Base-by-base conservation (phyloP, 228 moss, liverwort and hornwort species). In the Sphagnum magellanicum region DNA sequence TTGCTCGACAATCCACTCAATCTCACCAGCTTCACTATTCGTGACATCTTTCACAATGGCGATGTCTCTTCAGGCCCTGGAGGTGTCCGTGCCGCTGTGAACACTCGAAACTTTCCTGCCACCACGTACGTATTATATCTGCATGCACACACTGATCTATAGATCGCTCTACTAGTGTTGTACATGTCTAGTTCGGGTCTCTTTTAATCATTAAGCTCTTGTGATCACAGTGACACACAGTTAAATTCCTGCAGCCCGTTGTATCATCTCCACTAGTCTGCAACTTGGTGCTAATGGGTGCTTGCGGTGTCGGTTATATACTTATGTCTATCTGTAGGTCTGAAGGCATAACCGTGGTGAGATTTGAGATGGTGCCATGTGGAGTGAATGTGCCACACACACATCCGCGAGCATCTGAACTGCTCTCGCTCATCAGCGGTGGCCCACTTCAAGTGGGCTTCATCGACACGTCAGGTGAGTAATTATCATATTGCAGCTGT, bases 361-460 rank as follows among this genome's bases (percentile, higher is more conserved):
- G 75, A 10, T 83, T 83, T 70, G 60, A 14, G 50, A 48, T 83
- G 83, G 6, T 32, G 1, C 79, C 83, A 5, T 79, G 79, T 6
- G 83, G 79, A 64, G 68, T 64, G 17, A 83, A 83, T 51, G 60
- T 50, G 13, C 79, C 79, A 59, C 79, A 83, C 65, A 83, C 76
- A 4, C 83, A 79, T 50, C 83, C 83, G 8, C 76, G 79, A 5
- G 83, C 83, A 0, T 71, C 70, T 14, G 79, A 83, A 47, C 59
- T 83, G 48, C 76, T 83, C 55, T 73, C 79, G 0, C 6, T 83
- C 59, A 5, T 83, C 11, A 74, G 76, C 50, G 79, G 82, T 14
- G 79, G 82, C 15, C 82, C 82, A 0, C 58, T 83, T 13, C 82
- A 83, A 59, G 79, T 70, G 10, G 79, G 79, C 5, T 63, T 79